These are phyloP conservation scores for Morella rubra DNA, from an alignment of 306 rosid genomes.

Conservation along the genomic window DNA sequence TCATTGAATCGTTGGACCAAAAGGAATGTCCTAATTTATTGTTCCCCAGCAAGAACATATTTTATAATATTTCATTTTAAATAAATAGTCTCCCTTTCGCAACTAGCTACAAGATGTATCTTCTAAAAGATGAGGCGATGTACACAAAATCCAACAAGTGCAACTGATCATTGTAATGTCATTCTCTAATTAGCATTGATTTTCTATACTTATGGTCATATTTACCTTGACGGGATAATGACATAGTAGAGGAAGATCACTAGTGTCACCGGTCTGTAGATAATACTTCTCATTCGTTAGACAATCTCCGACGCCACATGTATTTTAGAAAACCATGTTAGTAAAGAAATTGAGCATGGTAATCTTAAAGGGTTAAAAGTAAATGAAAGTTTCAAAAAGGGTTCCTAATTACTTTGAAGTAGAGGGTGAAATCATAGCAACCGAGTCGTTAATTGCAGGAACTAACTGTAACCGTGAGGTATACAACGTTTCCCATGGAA, in stretches of 20 bases:
- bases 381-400: background rate
- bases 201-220: too few species aligned
- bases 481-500: conserved; percentile 43
- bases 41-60: too few species aligned
- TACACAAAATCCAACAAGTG: too few species aligned
- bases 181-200: too few species aligned
- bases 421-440: conserved; percentile 85
- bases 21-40: too few species aligned
- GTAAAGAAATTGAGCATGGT: background rate
- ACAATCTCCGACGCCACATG: conserved; percentile 50
- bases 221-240: conserved; percentile 92
- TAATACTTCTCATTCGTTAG: conserved; percentile 28
- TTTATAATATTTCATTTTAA: too few species aligned
- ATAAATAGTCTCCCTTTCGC: too few species aligned
- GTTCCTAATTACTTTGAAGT: conserved; percentile 58
- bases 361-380: too few species aligned
- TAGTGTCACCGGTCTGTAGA: conserved; percentile 72
- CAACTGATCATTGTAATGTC: too few species aligned
- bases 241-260: conserved; percentile 77
- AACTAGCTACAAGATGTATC: too few species aligned
- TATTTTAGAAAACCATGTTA: background rate
- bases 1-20: too few species aligned
- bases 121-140: too few species aligned
- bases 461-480: conserved; percentile 45
- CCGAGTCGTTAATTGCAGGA: conserved; percentile 61